Conservation (phyloP, 495 filamentous ascomycete genomes). For the Massariosphaeria phaeospora region DNA sequence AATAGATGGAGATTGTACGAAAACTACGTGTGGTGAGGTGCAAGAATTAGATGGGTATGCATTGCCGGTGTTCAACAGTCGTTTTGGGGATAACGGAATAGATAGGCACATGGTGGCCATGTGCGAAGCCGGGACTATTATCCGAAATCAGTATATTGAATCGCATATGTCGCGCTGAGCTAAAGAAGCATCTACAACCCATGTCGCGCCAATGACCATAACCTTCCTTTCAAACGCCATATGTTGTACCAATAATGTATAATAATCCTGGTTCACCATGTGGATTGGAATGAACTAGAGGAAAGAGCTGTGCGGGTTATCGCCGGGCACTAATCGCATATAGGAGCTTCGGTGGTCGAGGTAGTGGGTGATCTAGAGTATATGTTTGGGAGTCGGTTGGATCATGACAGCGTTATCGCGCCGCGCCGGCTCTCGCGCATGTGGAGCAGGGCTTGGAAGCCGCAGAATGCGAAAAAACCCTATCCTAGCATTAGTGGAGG, state of each 20-base stretch:
- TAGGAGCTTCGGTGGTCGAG: background rate
- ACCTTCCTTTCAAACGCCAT: background rate
- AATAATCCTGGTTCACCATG: background rate
- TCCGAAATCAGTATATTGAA: background rate
- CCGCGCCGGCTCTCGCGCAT: conserved; percentile 70
- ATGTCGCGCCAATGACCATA: background rate
- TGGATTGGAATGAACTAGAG: background rate
- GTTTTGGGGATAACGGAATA: no score
- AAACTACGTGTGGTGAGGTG: no score
- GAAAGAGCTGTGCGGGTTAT: background rate
- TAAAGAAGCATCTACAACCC: conserved; percentile 4
- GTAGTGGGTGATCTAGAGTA: background rate
- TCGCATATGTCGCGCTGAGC: background rate
- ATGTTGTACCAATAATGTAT: no score
- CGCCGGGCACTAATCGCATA: background rate
- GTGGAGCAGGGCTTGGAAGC: conserved; percentile 76
- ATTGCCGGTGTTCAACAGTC: no score
- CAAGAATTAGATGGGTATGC: no score
- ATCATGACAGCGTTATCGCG: conserved; percentile 62
- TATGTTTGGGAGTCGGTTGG: background rate
- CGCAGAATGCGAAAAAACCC: conserved; percentile 88
- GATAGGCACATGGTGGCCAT: no score
- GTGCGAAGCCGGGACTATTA: no score
- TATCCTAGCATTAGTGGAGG: conserved; percentile 37
- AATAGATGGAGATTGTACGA: background rate